Percentiles rank a stretch among this genome's conserved stretches.
phyloP scores from a whole-genome alignment of 2,329 filamentous ascomycete genomes.

The Bretziella fagacearum region DNA sequence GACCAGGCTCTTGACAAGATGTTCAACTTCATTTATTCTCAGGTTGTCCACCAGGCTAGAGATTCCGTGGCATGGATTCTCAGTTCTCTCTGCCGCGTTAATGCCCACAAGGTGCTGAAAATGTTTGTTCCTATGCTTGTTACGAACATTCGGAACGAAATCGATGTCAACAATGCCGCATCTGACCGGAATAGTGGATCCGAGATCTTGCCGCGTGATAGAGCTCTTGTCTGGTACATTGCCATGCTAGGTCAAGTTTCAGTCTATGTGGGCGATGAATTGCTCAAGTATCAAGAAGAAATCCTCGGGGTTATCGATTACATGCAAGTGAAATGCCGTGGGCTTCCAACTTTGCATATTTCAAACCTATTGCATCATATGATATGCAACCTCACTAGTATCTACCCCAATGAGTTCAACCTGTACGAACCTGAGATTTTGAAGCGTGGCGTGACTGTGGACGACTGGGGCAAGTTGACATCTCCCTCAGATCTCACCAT shows the following conservation, averaged over 20 bases:
- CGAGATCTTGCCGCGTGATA: conserved; percentile 81
- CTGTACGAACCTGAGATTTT: conserved; percentile 70
- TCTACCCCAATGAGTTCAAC: conserved; percentile 78
- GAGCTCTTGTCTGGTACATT: conserved; percentile 89
- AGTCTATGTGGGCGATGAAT: conserved; percentile 82
- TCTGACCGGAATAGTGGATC: conserved; percentile 86
- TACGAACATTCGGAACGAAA: conserved; percentile 84
- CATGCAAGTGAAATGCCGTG: conserved; percentile 92
- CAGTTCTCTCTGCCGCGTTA: conserved; percentile 89
- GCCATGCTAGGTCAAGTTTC: conserved; percentile 97
- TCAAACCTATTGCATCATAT: conserved; percentile 97
- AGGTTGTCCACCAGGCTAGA: conserved; percentile 90
- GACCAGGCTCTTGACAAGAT: conserved; percentile 86
- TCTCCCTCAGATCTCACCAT: conserved; percentile 62
- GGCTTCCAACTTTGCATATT: conserved; percentile 84
- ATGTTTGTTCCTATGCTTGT: conserved; percentile 81
- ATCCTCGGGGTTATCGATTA: conserved; percentile 82
- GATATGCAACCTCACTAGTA: conserved; percentile 82
- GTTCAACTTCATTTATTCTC: conserved; percentile 74
- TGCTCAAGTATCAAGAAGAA: conserved; percentile 75
- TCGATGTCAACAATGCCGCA: conserved; percentile 88
- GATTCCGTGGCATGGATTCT: conserved; percentile 99
- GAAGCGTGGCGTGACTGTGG: conserved; percentile 51
- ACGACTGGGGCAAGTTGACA: conserved; percentile 72
- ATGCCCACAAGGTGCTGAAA: conserved; percentile 82